Evolutionary conservation across 345 rosid species (phyloP).

Genomic region (Eucalyptus erythrocorys): DNA sequence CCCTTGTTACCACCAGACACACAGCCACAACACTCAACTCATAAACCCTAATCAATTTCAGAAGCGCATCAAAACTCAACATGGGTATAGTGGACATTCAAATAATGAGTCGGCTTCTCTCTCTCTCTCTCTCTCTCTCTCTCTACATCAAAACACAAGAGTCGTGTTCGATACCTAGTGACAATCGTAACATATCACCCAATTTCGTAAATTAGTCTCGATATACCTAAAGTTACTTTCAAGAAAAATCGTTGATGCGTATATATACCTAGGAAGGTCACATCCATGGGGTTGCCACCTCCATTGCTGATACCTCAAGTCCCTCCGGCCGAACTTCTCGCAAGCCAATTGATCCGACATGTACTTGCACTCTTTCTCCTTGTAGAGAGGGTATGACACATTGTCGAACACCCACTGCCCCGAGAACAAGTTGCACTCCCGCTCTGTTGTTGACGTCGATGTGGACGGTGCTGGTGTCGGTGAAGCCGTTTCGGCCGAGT

Average conservation of each 20-base stretch:
- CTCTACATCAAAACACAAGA: neutral
- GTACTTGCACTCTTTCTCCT: slow-evolving; percentile 67
- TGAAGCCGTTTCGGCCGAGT: neutral
- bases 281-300: slow-evolving; percentile 90
- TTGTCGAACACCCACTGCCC: slow-evolving; percentile 82
- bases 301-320: slow-evolving; percentile 59
- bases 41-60: neutral
- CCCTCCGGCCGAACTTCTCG: slow-evolving; percentile 75
- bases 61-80: neutral
- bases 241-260: neutral
- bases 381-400: slow-evolving; percentile 55
- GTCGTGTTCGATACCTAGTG: neutral
- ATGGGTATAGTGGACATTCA: neutral
- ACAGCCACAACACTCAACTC: neutral
- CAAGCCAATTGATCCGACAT: slow-evolving; percentile 83
- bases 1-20: neutral
- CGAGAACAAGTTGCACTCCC: slow-evolving; percentile 48
- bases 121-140: neutral
- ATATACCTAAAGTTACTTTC: neutral
- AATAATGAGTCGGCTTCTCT: neutral
- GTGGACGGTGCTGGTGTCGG: neutral
- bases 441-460: neutral
- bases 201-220: neutral
- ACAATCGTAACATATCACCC: neutral
- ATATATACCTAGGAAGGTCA: slow-evolving; percentile 59